phyloP scores from a whole-genome alignment of 78 protist genomes.

The Dictyostelium citrinum region DNA sequence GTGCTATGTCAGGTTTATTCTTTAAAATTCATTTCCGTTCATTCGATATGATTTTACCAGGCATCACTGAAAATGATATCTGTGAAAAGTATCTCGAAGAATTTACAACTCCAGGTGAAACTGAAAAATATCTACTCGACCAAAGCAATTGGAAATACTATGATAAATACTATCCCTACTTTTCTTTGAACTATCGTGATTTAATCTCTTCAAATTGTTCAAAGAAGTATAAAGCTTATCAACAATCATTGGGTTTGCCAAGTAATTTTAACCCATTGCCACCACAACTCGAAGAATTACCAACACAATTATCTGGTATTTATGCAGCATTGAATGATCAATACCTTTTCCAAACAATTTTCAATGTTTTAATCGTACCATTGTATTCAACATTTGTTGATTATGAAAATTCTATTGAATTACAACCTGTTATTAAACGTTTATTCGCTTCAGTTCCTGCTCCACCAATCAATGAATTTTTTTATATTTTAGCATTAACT shows the following conservation, averaged over 20 bases:
- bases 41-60: background rate
- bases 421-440: background rate
- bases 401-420: constrained; percentile 31
- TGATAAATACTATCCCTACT: constrained; percentile 52
- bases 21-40: background rate
- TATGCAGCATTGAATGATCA: background rate
- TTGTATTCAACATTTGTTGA: constrained; percentile 8
- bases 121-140: background rate
- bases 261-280: constrained; percentile 8
- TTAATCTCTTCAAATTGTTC: background rate
- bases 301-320: background rate
- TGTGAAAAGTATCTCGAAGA: background rate
- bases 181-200: constrained; percentile 39
- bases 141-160: constrained; percentile 4
- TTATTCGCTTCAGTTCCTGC: background rate
- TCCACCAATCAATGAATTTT: constrained; percentile 6
- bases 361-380: background rate
- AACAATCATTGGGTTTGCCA: background rate
- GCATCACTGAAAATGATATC: background rate
- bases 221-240: background rate
- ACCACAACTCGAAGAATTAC: constrained; percentile 7
- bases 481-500: background rate
- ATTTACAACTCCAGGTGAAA: background rate
- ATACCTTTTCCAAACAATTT: constrained; percentile 26
- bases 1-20: constrained; percentile 12